Base-by-base conservation (phyloP, 2,329 filamentous ascomycete species). In the Fusarium verrucosum region DNA sequence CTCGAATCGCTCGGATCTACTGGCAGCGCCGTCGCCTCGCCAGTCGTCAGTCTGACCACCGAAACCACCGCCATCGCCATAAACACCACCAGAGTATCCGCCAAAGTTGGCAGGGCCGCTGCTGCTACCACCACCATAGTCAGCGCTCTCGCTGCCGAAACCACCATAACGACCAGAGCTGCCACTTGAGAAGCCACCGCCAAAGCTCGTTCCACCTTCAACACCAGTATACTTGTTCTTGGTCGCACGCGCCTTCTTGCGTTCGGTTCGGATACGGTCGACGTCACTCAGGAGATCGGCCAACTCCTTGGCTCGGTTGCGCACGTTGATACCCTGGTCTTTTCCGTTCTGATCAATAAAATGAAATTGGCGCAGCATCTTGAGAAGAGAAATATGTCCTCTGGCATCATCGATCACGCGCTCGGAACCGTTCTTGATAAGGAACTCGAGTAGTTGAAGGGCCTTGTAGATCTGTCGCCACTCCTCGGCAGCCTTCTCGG, bases 391-490 rank as follows among this genome's bases (percentile, higher is more conserved):
- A 62, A 99, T 87, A 77, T 99, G 95, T 56, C 94, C 94, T 71
- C 95, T 89, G 56, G 95, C 95, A 79, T 99, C 95, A 78, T 99
- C 95, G 67, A 99, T 94, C 33, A 99, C 95, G 51, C 95, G 87
- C 78, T 99, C 95, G 13, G 95, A 98, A 63, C 95, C 95, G 77
- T 99, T 95, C 83, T 99, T 99, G 80, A 99, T 90, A 28, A 99
- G 86, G 74, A 97, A 96, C 77, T 99, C 94, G 75, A 99, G 89
- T 53, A 99, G 85, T 83, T 98, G 95, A 22, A 99, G 88, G 10
- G 92, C 90, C 83, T 99, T 99, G 86, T 99, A 99, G 75, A 99
- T 99, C 78, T 99, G 95, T 69, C 95, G 88, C 95, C 95, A 99
- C 80, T 99, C 95, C 77, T 99, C 95, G 53, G 95, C 94, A 9